Evolutionary conservation across 306 rosid species (phyloP), one percentile per base, ranked within the genome.

Genomic region (Lagenaria siceraria): DNA sequence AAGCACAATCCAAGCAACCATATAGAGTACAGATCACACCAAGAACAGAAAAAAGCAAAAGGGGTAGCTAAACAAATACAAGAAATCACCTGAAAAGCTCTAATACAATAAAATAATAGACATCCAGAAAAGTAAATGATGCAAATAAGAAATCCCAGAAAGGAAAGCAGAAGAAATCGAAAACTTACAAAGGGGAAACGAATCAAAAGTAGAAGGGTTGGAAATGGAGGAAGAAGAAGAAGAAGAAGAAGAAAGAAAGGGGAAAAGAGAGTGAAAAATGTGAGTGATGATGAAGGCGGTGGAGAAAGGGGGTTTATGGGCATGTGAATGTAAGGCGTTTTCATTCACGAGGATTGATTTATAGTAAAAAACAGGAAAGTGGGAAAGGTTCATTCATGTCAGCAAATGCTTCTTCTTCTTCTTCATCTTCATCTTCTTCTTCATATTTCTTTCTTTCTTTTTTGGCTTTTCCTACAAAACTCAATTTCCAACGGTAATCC

Each of bases 341-440:
- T 59, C 60, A 48, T 46, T 87, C 96, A 91, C 97, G 91, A 84
- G 89, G 89, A 82, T 63, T 18, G 12, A 54, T 63, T 69, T 69
- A 24, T 71, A 71, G 35, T 42, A 53, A 71, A 69, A 69, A 69
- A 69, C 21, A 13, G 24, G 55, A 69, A 69, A 24, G 36, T 69
- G 36, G 75, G 13, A 14, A 69, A 69, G 35, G 10, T 69, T 53
- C 24, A 18, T 53, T 43, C 36, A 74, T 51, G 42, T 24, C 59
- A 22, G 58, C 29, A 5, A 73, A 27, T 66, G 25, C 21, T 69
- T 22, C 35, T 43, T 42, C 52, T 38, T 10, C 51, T n/a, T 58
- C 62, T 9, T 58, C 60, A 0, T 55, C 1, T 43, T 36, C 29
- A n/a, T 65, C 74, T 40, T 42, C 18, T 10, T 53, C 56, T 17